Evolutionary conservation across 805 yeast genomes (phyloP), one percentile per base, ranked within the genome.

Genomic region (Candida pini): DNA sequence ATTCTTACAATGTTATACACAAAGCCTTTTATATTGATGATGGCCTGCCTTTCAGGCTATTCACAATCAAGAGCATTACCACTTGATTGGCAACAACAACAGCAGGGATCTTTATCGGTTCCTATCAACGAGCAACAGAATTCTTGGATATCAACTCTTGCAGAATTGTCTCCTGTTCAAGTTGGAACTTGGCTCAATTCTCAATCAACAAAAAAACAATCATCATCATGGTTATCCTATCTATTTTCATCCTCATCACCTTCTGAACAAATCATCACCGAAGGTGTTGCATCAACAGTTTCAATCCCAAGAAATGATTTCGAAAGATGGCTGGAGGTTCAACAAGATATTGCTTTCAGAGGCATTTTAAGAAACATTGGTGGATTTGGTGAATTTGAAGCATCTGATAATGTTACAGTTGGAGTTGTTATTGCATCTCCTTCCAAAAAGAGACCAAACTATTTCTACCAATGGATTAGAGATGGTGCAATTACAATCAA

Each of bases 391-490:
- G 40, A 37, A 6, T 51, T 39, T 14, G 48, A 57, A 18, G 46
- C 44, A 9, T 39, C 35, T 31, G 58, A 58, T 7, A 62, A 61
- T 19, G 77, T 79, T 2, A 63, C 73, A 0, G 48, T 57, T 6
- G 97, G 97, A 20, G 84, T 76, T 2, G 81, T 87, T 5, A 69
- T 89, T 44, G 97, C 97, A 1, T 78, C 92, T 6, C 95, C 96
- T 6, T 86, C 95, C 1, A 72, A 57, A 34, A 5, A 34, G 0
- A 44, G 66, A 17, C 97, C 97, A 1, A 71, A 90, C 58, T 90
- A 90, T 58, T 88, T 76, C 50, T 90, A 72, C 51, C 95, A 84
- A 53, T 90, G 97, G 97, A 70, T 76, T 4, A 70, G 97, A 53
- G 97, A 90, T 56, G 77, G 88, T 21, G 96, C 96, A 0, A 72